A percentile compares a stretch with the other conserved stretches of the same genome.
Evolutionary conservation across 2,329 filamentous ascomycete species (phyloP).

Genomic region (Penicillium sp.): DNA sequence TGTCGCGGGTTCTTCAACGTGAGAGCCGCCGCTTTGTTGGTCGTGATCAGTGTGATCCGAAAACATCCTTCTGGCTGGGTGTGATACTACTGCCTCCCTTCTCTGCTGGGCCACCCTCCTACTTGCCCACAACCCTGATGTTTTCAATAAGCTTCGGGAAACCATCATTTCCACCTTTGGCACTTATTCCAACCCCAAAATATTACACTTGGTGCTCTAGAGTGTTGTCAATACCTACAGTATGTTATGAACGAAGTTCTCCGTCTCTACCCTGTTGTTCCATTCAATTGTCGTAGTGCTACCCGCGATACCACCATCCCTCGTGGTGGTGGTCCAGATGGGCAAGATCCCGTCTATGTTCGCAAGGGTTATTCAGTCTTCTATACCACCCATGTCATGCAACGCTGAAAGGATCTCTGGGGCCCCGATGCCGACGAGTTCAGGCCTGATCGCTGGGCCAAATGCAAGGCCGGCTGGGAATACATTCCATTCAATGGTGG

Average conservation of each 20-base stretch:
- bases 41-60: too few species aligned
- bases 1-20: too few species aligned
- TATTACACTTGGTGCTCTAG: slow-evolving; percentile 50
- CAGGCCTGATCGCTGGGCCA: slow-evolving; percentile 72
- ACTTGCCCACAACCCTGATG: slow-evolving; percentile 43
- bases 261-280: slow-evolving; percentile 52
- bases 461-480: slow-evolving; percentile 66
- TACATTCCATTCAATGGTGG: slow-evolving; percentile 79
- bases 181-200: slow-evolving; percentile 40
- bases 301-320: slow-evolving; percentile 49
- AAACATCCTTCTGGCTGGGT: slow-evolving; percentile 58
- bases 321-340: slow-evolving; percentile 64
- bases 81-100: slow-evolving; percentile 57
- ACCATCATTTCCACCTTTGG: slow-evolving; percentile 44
- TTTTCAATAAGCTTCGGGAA: slow-evolving; percentile 40
- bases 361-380: slow-evolving; percentile 67
- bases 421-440: slow-evolving; percentile 57
- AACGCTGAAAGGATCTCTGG: slow-evolving; percentile 63
- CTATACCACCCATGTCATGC: slow-evolving; percentile 74
- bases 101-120: slow-evolving; percentile 52
- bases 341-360: slow-evolving; percentile 64
- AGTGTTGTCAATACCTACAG: slow-evolving; percentile 44
- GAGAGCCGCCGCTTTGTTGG: too few species aligned
- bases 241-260: slow-evolving; percentile 45
- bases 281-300: slow-evolving; percentile 49